phyloP scores from a whole-genome alignment of 306 rosid species.

The Malus asiatica region DNA sequence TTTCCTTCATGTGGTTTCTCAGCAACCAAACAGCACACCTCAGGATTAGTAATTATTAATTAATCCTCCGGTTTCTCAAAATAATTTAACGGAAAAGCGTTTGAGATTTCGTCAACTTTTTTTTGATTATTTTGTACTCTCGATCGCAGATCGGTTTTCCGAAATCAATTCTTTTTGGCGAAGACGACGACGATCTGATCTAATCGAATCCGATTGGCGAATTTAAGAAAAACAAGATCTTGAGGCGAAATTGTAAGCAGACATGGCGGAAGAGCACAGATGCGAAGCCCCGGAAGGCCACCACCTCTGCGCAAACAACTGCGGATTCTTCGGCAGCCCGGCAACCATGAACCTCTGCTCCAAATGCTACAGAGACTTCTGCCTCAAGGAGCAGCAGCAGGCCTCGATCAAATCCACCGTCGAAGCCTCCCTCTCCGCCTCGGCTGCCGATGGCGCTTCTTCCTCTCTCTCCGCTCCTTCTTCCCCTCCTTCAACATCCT shows the following conservation, averaged over 20 bases:
- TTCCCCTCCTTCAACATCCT: neutral
- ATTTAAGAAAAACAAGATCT: neutral
- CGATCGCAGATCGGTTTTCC: neutral
- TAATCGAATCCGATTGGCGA: neutral
- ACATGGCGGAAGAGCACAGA: conserved; percentile 90
- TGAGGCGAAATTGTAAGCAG: neutral
- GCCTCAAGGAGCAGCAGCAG: conserved; percentile 53
- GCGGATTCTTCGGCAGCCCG: conserved; percentile 89
- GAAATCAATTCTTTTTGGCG: neutral
- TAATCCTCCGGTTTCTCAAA: neutral
- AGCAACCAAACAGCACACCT: neutral
- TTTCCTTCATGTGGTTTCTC: neutral
- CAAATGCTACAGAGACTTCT: conserved; percentile 67
- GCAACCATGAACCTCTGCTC: conserved; percentile 92
- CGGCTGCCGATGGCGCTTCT: neutral
- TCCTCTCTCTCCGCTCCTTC: neutral
- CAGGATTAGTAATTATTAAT: neutral
- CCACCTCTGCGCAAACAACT: conserved; percentile 80
- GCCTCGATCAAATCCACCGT: conserved; percentile 76
- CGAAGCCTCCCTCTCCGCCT: conserved; percentile 50
- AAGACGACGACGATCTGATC: neutral
- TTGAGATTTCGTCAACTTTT: neutral
- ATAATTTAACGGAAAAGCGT: neutral
- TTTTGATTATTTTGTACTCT: neutral
- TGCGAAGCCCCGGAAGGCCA: conserved; percentile 82